phyloP scores from a whole-genome alignment of 1,284 basidiomycete genomes.

The Laetiporus sulphureus region DNA sequence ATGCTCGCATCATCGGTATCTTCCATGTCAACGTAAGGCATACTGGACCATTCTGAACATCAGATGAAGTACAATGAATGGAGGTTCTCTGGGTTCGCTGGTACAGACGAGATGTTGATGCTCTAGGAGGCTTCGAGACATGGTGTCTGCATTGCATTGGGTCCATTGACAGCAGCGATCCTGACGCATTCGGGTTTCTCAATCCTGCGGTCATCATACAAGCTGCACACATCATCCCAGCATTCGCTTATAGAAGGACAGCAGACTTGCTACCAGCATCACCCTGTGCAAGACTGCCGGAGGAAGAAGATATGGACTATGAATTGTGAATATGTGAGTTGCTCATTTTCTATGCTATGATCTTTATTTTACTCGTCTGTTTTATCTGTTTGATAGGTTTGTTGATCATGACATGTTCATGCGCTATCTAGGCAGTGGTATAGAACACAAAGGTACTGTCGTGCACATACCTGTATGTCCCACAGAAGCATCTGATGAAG shows the following conservation, averaged over 20 bases:
- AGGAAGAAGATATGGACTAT: slow-evolving; percentile 24
- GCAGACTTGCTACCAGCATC: slow-evolving; percentile 15
- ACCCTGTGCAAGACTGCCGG: slow-evolving; percentile 8
- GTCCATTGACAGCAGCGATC: slow-evolving; percentile 23
- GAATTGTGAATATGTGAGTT: slow-evolving; percentile 27
- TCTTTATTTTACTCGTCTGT: no score
- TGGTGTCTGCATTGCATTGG: slow-evolving; percentile 25
- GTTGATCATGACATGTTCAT: no score
- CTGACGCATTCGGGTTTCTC: slow-evolving; percentile 32
- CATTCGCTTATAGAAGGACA: slow-evolving; percentile 23
- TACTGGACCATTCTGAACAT: neutral
- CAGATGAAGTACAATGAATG: slow-evolving; percentile 11
- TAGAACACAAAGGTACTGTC: no score
- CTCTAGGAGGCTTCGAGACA: slow-evolving; percentile 11
- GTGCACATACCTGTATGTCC: no score
- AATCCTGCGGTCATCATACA: slow-evolving; percentile 29
- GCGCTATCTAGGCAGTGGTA: no score
- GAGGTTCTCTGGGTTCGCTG: slow-evolving; percentile 32
- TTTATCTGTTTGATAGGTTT: no score
- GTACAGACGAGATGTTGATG: slow-evolving; percentile 18
- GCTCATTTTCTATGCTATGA: no score
- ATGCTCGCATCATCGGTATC: slow-evolving; percentile 11
- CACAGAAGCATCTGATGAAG: no score
- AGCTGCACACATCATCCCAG: slow-evolving; percentile 30
- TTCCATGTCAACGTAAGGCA: slow-evolving; percentile 18